Evolutionary conservation across 305 asterid species (phyloP).

Genomic region (Nicotiana rustica): DNA sequence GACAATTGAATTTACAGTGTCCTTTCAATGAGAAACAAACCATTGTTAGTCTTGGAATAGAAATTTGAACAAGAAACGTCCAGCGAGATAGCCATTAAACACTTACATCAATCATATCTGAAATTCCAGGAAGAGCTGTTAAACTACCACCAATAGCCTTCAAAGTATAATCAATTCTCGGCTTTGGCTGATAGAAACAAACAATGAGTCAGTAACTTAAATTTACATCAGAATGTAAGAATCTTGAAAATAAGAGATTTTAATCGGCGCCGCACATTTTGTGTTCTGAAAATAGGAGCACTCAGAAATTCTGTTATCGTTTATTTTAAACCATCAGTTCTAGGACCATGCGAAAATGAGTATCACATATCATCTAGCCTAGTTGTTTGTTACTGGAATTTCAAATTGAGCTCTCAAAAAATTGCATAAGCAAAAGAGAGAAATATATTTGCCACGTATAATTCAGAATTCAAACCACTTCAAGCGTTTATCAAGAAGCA

Average conservation of each 20-base stretch:
- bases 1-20: slow-evolving; percentile 83
- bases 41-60: slow-evolving; percentile 34
- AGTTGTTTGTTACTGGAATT: neutral
- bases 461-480: neutral
- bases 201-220: slow-evolving; percentile 26
- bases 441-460: neutral
- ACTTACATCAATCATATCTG: slow-evolving; percentile 97
- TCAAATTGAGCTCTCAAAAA: neutral
- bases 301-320: neutral
- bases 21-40: slow-evolving; percentile 52
- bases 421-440: neutral
- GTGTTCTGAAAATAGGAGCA: neutral
- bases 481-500: neutral
- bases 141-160: slow-evolving; percentile 98
- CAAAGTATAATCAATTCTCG: slow-evolving; percentile 86
- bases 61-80: slow-evolving; percentile 8
- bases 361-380: neutral
- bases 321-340: neutral
- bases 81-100: slow-evolving; percentile 31
- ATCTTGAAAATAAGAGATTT: neutral
- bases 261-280: neutral
- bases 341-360: neutral
- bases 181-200: slow-evolving; percentile 74
- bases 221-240: neutral
- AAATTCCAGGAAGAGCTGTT: slow-evolving; percentile 93